Conservation (phyloP, 495 filamentous ascomycete genomes). For the Penicillium antarcticum region DNA sequence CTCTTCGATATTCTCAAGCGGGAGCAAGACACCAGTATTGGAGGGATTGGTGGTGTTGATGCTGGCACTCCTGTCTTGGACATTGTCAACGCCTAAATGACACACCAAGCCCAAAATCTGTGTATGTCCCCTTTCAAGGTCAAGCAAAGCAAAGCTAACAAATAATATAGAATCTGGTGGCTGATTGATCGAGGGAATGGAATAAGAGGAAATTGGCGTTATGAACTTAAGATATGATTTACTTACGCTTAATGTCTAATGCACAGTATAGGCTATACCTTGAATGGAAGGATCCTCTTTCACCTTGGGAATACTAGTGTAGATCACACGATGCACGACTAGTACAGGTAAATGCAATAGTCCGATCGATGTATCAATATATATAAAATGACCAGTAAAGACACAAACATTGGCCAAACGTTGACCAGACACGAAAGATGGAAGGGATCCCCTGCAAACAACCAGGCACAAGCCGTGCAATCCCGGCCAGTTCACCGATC, state of each 20-base stretch:
- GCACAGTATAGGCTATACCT: background rate
- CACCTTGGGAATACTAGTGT: no score
- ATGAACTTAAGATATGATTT: background rate
- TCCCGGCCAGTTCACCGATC: background rate
- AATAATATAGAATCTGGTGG: background rate
- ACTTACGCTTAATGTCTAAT: background rate
- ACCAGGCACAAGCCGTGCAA: constrained; percentile 1
- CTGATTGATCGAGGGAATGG: background rate
- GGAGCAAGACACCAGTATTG: background rate
- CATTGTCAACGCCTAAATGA: background rate
- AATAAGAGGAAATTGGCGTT: background rate
- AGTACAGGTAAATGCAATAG: no score
- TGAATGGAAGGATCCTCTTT: no score
- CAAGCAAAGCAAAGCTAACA: background rate
- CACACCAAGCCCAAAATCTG: background rate
- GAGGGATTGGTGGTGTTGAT: background rate
- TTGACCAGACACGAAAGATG: background rate
- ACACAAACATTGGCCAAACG: constrained; percentile 2
- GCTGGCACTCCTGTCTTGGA: background rate
- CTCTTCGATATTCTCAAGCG: background rate
- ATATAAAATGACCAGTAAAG: background rate
- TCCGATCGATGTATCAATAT: no score
- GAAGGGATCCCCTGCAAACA: background rate
- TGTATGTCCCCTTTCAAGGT: background rate
- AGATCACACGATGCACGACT: no score